Percentiles rank a stretch among this genome's conserved stretches.
Conservation (phyloP, 768 basidiomycete species). For the Crassisporium funariophilum region DNA sequence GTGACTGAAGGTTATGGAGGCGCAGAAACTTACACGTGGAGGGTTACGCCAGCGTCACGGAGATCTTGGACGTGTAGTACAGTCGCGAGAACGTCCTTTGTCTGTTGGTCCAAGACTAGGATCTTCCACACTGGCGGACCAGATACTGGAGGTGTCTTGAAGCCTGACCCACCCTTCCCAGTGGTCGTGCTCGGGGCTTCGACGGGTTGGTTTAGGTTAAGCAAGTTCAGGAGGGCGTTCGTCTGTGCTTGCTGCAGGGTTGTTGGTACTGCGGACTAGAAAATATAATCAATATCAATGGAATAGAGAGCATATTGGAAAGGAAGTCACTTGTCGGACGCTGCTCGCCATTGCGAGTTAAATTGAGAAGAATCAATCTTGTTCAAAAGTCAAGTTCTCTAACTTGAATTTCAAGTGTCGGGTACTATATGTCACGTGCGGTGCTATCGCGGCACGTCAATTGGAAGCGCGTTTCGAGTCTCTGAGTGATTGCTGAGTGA, state of each 20-base stretch:
- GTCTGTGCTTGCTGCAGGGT: slow-evolving; percentile 92
- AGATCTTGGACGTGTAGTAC: slow-evolving; percentile 95
- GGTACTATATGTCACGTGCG: no score
- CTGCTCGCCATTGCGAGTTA: slow-evolving; percentile 34
- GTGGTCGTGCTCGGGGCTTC: slow-evolving; percentile 39
- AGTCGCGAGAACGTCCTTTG: slow-evolving; percentile 95
- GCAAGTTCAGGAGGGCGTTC: slow-evolving; percentile 76
- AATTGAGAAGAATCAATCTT: not conserved
- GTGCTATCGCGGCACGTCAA: no score
- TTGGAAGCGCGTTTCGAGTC: no score
- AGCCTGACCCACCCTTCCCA: slow-evolving; percentile 41
- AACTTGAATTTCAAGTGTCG: no score
- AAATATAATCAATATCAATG: slow-evolving; percentile 11
- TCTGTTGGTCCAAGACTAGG: slow-evolving; percentile 90
- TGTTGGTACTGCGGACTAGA: slow-evolving; percentile 38
- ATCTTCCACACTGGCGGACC: slow-evolving; percentile 95
- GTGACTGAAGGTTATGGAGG: not conserved
- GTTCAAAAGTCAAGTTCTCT: no score
- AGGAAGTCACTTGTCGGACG: slow-evolving; percentile 33
- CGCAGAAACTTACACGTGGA: slow-evolving; percentile 82
- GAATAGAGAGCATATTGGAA: not conserved
- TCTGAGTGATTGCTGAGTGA: no score
- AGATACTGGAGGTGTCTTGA: slow-evolving; percentile 52
- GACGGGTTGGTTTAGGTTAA: slow-evolving; percentile 78
- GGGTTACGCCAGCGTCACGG: slow-evolving; percentile 93